A percentile compares a stretch with the other conserved stretches of the same genome.
phyloP scores from a whole-genome alignment of 768 basidiomycete species.

The Auriscalpium vulgare region DNA sequence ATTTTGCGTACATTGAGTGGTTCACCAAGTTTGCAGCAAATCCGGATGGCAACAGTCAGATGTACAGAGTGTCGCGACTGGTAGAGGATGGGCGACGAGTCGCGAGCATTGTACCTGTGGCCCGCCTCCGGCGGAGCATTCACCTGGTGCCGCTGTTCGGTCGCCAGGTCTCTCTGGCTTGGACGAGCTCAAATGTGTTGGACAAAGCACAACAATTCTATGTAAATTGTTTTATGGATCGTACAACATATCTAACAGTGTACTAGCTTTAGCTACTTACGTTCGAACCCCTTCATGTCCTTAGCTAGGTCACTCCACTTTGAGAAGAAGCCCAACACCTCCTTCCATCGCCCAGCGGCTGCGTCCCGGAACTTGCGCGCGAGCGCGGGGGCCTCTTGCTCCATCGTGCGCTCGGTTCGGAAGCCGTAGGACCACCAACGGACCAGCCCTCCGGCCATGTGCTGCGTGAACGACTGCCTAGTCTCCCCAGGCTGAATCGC shows the following conservation, averaged over 20 bases:
- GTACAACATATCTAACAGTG: constrained; percentile 18
- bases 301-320: no score
- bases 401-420: no score
- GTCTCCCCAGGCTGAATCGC: no score
- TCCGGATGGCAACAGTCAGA: constrained; percentile 13
- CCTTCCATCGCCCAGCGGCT: no score
- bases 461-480: no score
- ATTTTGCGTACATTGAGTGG: constrained; percentile 26
- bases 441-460: no score
- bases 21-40: constrained; percentile 13
- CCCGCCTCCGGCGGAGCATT: constrained; percentile 16
- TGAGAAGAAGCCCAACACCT: no score
- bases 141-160: constrained; percentile 29
- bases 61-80: constrained; percentile 20
- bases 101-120: constrained; percentile 19
- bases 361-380: no score
- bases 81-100: constrained; percentile 1
- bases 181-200: constrained; percentile 27
- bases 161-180: constrained; percentile 17
- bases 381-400: no score
- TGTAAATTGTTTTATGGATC: constrained; percentile 24
- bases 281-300: no score
- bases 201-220: constrained; percentile 23
- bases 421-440: no score
- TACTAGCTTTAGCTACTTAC: not conserved